Conservation (phyloP, 345 rosid genomes). For the Kandelia obovata region DNA sequence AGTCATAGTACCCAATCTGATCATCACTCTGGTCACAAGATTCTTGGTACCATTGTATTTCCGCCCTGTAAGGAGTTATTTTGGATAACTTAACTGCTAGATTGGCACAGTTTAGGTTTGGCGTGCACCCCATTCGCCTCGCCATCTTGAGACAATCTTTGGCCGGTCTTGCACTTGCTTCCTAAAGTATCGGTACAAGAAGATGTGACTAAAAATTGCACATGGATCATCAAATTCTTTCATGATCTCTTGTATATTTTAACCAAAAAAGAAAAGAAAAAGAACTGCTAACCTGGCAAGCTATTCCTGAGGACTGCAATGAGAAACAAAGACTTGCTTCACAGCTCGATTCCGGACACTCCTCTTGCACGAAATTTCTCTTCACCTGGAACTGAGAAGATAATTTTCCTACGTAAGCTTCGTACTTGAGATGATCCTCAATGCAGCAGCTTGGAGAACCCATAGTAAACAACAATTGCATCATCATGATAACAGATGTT, state of each 20-base stretch:
- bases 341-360: slow-evolving; percentile 50
- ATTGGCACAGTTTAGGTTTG: slow-evolving; percentile 44
- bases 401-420: slow-evolving; percentile 38
- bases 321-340: slow-evolving; percentile 62
- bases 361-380: slow-evolving; percentile 33
- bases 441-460: slow-evolving; percentile 31
- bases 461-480: slow-evolving; percentile 42
- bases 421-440: slow-evolving; percentile 63
- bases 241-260: no score
- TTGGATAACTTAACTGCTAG: slow-evolving; percentile 47
- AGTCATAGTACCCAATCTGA: slow-evolving; percentile 67
- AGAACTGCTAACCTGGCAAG: slow-evolving; percentile 29
- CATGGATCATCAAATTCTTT: neutral
- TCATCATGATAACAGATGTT: slow-evolving; percentile 42
- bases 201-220: neutral
- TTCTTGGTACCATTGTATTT: slow-evolving; percentile 61
- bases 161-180: slow-evolving; percentile 25
- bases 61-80: slow-evolving; percentile 44
- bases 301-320: slow-evolving; percentile 56
- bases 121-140: slow-evolving; percentile 40
- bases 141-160: slow-evolving; percentile 47
- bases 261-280: no score
- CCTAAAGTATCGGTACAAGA: slow-evolving; percentile 19
- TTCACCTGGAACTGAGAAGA: slow-evolving; percentile 39
- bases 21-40: slow-evolving; percentile 46